Percentiles rank a stretch among this genome's conserved stretches.
These are phyloP conservation scores for Lepidium didymum DNA, from an alignment of 345 rosid genomes.

Conservation along the genomic window DNA sequence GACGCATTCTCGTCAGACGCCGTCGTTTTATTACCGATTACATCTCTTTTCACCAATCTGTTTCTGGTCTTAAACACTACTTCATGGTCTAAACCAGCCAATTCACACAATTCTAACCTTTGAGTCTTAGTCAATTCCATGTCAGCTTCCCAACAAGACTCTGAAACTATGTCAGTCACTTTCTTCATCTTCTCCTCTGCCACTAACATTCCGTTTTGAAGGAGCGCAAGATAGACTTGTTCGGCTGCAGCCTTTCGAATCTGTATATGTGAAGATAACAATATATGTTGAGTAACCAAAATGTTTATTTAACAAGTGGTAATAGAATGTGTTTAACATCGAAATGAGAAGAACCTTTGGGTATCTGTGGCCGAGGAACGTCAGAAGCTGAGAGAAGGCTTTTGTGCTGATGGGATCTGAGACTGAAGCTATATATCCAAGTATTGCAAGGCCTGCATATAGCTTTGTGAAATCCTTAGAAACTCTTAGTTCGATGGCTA, in stretches of 20 bases:
- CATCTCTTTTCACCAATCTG: constrained; percentile 15
- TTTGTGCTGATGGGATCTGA: constrained; percentile 41
- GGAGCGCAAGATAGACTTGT: constrained; percentile 63
- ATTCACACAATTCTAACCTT: constrained; percentile 46
- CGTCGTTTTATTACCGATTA: constrained; percentile 8
- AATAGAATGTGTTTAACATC: background rate
- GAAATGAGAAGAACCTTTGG: constrained; percentile 47
- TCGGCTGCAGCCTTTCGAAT: constrained; percentile 74
- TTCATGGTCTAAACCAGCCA: constrained; percentile 49
- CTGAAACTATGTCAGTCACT: constrained; percentile 53
- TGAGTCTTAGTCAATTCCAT: constrained; percentile 40
- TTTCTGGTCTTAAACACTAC: constrained; percentile 19
- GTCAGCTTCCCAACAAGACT: constrained; percentile 81
- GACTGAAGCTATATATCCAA: constrained; percentile 66
- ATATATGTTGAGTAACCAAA: background rate
- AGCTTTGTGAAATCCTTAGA: constrained; percentile 75
- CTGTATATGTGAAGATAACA: constrained; percentile 32
- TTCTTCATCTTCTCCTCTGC: constrained; percentile 50
- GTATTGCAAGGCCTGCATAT: constrained; percentile 60
- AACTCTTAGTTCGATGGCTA: constrained; percentile 58
- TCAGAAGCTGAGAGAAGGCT: constrained; percentile 61
- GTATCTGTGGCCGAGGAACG: constrained; percentile 68
- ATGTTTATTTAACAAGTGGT: background rate
- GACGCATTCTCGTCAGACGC: constrained; percentile 76
- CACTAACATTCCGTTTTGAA: constrained; percentile 56